phyloP scores from a whole-genome alignment of 2,329 filamentous ascomycete species.

The Talaromyces sp. region DNA sequence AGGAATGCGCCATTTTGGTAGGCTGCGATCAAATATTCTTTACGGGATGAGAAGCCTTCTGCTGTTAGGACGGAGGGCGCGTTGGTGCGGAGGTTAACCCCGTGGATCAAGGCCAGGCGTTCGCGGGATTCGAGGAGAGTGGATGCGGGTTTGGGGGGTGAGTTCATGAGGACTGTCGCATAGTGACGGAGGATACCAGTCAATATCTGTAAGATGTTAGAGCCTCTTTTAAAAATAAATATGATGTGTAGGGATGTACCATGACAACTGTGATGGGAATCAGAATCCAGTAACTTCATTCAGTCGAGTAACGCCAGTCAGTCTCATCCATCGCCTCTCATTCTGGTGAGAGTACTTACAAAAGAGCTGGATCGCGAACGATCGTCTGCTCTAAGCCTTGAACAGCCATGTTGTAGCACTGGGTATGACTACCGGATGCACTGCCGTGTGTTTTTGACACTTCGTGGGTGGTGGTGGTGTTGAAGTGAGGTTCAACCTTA shows the following conservation, averaged over 20 bases:
- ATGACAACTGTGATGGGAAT: constrained; percentile 97
- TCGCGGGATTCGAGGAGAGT: constrained; percentile 64
- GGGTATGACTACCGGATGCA: not conserved
- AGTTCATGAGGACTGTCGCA: constrained; percentile 84
- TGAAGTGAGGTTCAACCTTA: not conserved
- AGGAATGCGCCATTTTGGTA: constrained; percentile 85
- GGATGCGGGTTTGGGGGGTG: constrained; percentile 72
- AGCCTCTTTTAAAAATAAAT: constrained; percentile 6
- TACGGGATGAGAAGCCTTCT: constrained; percentile 73
- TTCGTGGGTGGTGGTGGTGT: not conserved
- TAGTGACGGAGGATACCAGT: constrained; percentile 97
- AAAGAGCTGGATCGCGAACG: constrained; percentile 95
- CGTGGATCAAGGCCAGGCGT: constrained; percentile 78
- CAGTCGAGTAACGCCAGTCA: constrained; percentile 16
- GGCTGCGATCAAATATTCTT: constrained; percentile 73
- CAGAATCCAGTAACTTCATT: constrained; percentile 95
- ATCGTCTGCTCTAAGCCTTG: constrained; percentile 87
- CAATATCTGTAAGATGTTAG: constrained; percentile 60
- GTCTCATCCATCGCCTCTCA: not conserved
- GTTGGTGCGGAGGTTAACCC: constrained; percentile 79
- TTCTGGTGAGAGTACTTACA: constrained; percentile 58
- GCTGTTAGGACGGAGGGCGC: constrained; percentile 75
- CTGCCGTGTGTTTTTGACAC: not conserved
- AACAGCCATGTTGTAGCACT: constrained; percentile 62
- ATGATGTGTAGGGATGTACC: constrained; percentile 49